Percentiles rank a stretch among this genome's conserved stretches.
Evolutionary conservation across 192 early-diverging fungal genomes (phyloP).

Genomic region (Linnemannia zychae): DNA sequence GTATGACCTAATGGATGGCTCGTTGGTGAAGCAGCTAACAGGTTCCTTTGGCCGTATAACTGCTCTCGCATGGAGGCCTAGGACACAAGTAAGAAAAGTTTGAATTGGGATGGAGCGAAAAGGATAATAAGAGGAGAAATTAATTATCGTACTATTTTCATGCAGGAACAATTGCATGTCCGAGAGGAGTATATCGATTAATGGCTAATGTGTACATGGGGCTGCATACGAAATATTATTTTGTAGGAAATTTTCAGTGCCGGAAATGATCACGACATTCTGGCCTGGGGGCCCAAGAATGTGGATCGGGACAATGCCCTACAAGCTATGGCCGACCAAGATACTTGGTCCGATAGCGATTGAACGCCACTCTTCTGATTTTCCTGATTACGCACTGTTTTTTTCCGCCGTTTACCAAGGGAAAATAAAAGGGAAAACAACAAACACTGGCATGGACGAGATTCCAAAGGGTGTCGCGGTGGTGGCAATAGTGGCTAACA

Average conservation of each 20-base stretch:
- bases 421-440: neutral
- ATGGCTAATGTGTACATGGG: neutral
- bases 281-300: slow-evolving; percentile 66
- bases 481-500: neutral
- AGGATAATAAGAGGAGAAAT: neutral
- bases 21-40: slow-evolving; percentile 64
- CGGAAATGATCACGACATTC: slow-evolving; percentile 68
- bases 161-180: slow-evolving; percentile 9
- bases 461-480: neutral
- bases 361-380: neutral
- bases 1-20: slow-evolving; percentile 71
- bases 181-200: neutral
- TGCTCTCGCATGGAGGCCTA: slow-evolving; percentile 70
- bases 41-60: slow-evolving; percentile 73
- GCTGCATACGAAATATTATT: neutral
- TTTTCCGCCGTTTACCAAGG: neutral
- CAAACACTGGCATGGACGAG: neutral
- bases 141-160: neutral
- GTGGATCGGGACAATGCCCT: slow-evolving; percentile 41
- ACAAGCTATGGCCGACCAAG: slow-evolving; percentile 46
- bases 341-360: slow-evolving; percentile 67
- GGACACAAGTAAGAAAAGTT: slow-evolving; percentile 47
- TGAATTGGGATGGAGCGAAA: neutral
- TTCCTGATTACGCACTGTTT: neutral
- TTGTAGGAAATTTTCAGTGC: slow-evolving; percentile 74